Percentiles rank a stretch among this genome's conserved stretches.
These are phyloP conservation scores for Fragaria vesca DNA, from an alignment of 306 rosid species.

Conservation along the genomic window DNA sequence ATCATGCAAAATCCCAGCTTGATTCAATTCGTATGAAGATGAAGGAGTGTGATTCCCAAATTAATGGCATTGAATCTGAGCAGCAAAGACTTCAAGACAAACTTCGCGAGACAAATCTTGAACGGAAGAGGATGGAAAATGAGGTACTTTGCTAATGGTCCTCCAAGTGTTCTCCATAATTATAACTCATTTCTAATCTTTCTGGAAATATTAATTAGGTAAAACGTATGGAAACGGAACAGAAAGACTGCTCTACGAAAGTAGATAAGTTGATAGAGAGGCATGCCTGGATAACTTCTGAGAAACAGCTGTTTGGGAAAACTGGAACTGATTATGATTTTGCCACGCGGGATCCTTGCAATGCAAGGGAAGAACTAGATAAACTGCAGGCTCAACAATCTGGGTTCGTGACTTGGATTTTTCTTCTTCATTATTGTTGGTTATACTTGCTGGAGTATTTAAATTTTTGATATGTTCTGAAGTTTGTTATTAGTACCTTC, in stretches of 20 bases:
- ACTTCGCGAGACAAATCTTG: slow-evolving; percentile 75
- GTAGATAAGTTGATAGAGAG: slow-evolving; percentile 88
- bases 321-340: slow-evolving; percentile 94
- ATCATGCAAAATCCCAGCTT: slow-evolving; percentile 58
- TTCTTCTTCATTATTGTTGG: background rate
- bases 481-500: slow-evolving; percentile 11
- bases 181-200: slow-evolving; percentile 25
- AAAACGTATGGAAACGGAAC: slow-evolving; percentile 81
- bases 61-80: slow-evolving; percentile 56
- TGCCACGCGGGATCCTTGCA: slow-evolving; percentile 58
- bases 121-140: slow-evolving; percentile 92
- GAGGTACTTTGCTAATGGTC: slow-evolving; percentile 50
- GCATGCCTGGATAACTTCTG: slow-evolving; percentile 92
- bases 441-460: background rate
- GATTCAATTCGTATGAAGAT: slow-evolving; percentile 62
- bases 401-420: slow-evolving; percentile 52
- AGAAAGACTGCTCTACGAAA: slow-evolving; percentile 74
- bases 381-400: slow-evolving; percentile 82
- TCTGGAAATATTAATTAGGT: slow-evolving; percentile 38
- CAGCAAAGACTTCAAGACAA: slow-evolving; percentile 69
- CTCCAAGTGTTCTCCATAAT: slow-evolving; percentile 3
- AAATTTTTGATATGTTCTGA: slow-evolving; percentile 3
- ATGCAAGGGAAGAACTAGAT: slow-evolving; percentile 72
- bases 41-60: slow-evolving; percentile 85
- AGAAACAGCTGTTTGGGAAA: slow-evolving; percentile 81